phyloP scores from a whole-genome alignment of 192 early-diverging fungal genomes.

The Paraglomus brasilianum region DNA sequence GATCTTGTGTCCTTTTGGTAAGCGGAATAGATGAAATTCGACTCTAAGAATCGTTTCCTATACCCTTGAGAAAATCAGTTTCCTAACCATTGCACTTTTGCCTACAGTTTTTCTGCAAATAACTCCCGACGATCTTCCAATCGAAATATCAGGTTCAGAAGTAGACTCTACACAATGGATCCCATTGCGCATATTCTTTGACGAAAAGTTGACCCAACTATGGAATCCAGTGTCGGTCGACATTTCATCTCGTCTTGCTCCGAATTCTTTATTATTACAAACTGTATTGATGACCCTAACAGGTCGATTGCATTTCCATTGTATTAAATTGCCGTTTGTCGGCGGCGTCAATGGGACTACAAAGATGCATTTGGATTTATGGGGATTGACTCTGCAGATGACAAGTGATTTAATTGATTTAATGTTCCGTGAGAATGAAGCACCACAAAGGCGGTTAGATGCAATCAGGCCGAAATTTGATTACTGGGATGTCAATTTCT shows the following conservation, averaged over 20 bases:
- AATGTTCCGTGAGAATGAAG: constrained; percentile 19
- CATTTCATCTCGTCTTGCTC: constrained; percentile 41
- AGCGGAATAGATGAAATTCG: not conserved
- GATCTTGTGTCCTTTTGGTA: constrained; percentile 48
- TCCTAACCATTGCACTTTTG: constrained; percentile 10
- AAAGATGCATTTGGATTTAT: constrained; percentile 37
- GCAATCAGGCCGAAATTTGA: constrained; percentile 29
- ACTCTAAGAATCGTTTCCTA: not conserved
- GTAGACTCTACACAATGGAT: constrained; percentile 45
- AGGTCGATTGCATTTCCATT: constrained; percentile 43
- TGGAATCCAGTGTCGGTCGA: constrained; percentile 46
- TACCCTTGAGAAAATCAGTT: not conserved
- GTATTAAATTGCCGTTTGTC: constrained; percentile 39
- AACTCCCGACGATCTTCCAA: constrained; percentile 37
- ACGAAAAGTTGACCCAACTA: constrained; percentile 34
- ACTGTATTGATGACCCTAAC: constrained; percentile 39
- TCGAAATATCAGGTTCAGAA: constrained; percentile 43
- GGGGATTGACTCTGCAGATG: constrained; percentile 49
- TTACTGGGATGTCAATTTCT: constrained; percentile 30
- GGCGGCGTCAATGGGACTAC: no score
- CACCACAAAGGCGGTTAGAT: constrained; percentile 19
- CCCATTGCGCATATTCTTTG: constrained; percentile 40
- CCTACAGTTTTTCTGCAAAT: constrained; percentile 44
- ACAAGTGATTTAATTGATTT: constrained; percentile 45
- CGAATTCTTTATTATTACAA: constrained; percentile 34